Evolutionary conservation across 2,329 filamentous ascomycete species (phyloP).

Genomic region (Penicillium brasilianum): DNA sequence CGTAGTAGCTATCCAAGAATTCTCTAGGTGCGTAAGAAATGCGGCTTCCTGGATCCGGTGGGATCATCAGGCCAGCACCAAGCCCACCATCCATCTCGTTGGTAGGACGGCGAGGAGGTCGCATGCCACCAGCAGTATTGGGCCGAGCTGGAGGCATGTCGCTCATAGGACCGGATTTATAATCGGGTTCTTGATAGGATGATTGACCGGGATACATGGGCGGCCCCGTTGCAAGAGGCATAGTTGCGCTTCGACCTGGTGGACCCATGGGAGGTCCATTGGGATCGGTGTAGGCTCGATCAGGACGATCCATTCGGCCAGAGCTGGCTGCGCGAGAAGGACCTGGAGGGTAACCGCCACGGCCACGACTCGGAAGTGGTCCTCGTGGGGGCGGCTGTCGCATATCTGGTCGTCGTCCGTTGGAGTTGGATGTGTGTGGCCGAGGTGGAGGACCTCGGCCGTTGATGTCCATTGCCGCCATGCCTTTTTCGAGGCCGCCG

Average conservation of each 20-base stretch:
- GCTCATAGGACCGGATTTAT: slow-evolving; percentile 19
- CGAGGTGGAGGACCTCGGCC: slow-evolving; percentile 36
- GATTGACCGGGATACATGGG: slow-evolving; percentile 43
- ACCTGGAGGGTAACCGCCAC: slow-evolving; percentile 30
- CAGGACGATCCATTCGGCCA: slow-evolving; percentile 20
- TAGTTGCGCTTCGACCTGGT: slow-evolving; percentile 45
- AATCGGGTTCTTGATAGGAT: slow-evolving; percentile 40
- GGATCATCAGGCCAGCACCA: slow-evolving; percentile 23
- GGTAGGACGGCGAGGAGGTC: slow-evolving; percentile 32
- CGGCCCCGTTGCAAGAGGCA: slow-evolving; percentile 35
- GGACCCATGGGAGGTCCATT: slow-evolving; percentile 36
- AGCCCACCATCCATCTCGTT: slow-evolving; percentile 28
- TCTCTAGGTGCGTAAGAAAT: slow-evolving; percentile 42
- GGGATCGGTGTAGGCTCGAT: slow-evolving; percentile 36
- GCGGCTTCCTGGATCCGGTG: slow-evolving; percentile 28
- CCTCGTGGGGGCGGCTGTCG: slow-evolving; percentile 33
- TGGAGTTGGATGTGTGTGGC: slow-evolving; percentile 47
- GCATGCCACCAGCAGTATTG: slow-evolving; percentile 33
- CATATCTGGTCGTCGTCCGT: slow-evolving; percentile 38
- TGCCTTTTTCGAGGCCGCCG: slow-evolving; percentile 42
- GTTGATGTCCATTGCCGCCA: slow-evolving; percentile 48
- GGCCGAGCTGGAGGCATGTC: slow-evolving; percentile 33
- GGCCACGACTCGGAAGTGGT: slow-evolving; percentile 30
- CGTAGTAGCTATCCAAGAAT: slow-evolving; percentile 58
- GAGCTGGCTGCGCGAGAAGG: slow-evolving; percentile 37